Percentiles rank a stretch among this genome's conserved stretches.
phyloP scores from a whole-genome alignment of 106 monocot genomes.

The Hemerocallis citrina region DNA sequence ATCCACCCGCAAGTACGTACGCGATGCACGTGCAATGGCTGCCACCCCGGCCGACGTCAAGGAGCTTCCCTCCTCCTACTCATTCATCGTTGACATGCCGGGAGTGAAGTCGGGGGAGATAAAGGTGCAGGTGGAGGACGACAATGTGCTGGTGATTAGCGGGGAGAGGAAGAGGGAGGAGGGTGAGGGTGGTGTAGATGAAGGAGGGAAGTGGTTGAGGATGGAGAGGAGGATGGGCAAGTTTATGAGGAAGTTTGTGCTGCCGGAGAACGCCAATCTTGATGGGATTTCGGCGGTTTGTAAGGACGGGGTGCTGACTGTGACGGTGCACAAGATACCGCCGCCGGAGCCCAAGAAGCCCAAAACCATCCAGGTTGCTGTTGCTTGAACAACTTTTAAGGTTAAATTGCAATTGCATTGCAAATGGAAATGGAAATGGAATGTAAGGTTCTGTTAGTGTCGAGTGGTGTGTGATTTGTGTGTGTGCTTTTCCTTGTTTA shows the following conservation, averaged over 20 bases:
- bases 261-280: constrained; percentile 47
- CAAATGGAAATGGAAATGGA: too few relatives aligned
- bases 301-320: constrained; percentile 60
- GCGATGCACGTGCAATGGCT: constrained; percentile 56
- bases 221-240: constrained; percentile 74
- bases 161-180: constrained; percentile 35
- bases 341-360: constrained; percentile 45
- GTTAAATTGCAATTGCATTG: too few relatives aligned
- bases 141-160: constrained; percentile 26
- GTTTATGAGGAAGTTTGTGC: constrained; percentile 61
- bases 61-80: constrained; percentile 39
- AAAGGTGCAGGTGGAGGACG: constrained; percentile 49
- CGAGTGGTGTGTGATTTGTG: too few relatives aligned
- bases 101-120: constrained; percentile 41
- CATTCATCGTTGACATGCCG: constrained; percentile 71
- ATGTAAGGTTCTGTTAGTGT: too few relatives aligned
- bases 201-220: constrained; percentile 47
- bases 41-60: constrained; percentile 69
- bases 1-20: constrained; percentile 51
- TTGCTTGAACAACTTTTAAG: too few relatives aligned
- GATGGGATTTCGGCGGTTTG: constrained; percentile 46
- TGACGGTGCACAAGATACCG: constrained; percentile 56
- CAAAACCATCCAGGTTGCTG: constrained; percentile 28
- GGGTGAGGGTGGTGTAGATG: constrained; percentile 5
- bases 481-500: too few relatives aligned